Evolutionary conservation across 2,329 filamentous ascomycete species (phyloP), one percentile per base, ranked within the genome.

Genomic region (Annulohypoxylon truncatum): DNA sequence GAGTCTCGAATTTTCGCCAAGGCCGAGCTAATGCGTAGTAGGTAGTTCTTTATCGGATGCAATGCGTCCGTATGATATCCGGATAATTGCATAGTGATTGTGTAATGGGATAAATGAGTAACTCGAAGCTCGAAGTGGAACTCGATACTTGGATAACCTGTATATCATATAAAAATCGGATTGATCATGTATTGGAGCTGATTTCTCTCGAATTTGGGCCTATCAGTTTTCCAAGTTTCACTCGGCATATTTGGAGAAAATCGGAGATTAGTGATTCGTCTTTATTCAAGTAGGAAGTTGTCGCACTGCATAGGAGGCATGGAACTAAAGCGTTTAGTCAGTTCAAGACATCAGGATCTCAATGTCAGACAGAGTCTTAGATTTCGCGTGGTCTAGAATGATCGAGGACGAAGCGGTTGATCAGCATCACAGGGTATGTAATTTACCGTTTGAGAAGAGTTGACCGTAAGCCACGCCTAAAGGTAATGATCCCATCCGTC

Each of bases 1-100:
- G 46, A 58, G 22, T 54, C 35, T 50, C 48, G 42, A 57, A 40
- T 57, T 58, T 40, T 38, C 20, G 65, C 65, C 53, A 67, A 61
- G 65, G 44, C 57, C 29, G 38, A 61, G 47, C 31, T 47, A 44
- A 20, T 12, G 4, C 2, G 7, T 40, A 20, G n/a, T 8, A 29
- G 53, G n/a, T 8, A 29, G 53, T 50, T 38, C 48, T 52, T 50
- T 66, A 53, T 48, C 31, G 28, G 26, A 47, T 31, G 24, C 38
- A 46, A 22, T 20, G 24, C 40, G 33, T n/a, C 13, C 35, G n/a
- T 38, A 13, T n/a, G 4, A 7, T 8, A 12, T 44, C 2, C 40
- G 46, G 52, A 31, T 63, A 57, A 42, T 46, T 57, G 61, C 24
- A 51, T 57, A 47, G 35, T 28, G 8, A 18, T 35, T 18, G 35